phyloP scores from a whole-genome alignment of 176 grass and related monocot species.

The Lolium rigidum region DNA sequence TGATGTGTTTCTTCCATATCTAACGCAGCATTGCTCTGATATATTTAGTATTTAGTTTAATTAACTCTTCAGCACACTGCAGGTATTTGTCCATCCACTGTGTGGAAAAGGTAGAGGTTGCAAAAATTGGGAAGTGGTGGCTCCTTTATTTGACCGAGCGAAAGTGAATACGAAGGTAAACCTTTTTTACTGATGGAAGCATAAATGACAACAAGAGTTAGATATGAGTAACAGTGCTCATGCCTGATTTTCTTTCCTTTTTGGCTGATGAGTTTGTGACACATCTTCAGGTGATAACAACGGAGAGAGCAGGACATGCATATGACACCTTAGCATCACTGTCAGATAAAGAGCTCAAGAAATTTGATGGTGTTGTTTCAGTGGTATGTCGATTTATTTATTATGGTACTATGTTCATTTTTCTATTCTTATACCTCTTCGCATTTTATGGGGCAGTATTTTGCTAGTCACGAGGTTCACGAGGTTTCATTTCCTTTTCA shows the following conservation, averaged over 20 bases:
- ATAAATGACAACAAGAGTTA: not conserved
- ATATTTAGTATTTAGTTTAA: constrained; percentile 2
- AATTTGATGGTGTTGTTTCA: constrained; percentile 84
- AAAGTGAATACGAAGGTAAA: constrained; percentile 82
- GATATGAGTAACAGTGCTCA: not conserved
- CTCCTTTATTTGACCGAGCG: constrained; percentile 76
- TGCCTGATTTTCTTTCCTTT: not conserved
- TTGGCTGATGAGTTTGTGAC: constrained; percentile 12
- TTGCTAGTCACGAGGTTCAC: constrained; percentile 11
- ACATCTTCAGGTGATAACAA: constrained; percentile 73
- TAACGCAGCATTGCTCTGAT: constrained; percentile 12
- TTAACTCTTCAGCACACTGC: constrained; percentile 27
- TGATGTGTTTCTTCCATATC: constrained; percentile 15
- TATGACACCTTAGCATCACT: constrained; percentile 70
- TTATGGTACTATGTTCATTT: not conserved
- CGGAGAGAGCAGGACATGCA: constrained; percentile 89
- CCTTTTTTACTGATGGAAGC: constrained; percentile 22
- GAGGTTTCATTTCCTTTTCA: constrained; percentile 32
- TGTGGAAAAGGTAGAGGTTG: constrained; percentile 87
- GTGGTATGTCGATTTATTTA: constrained; percentile 70
- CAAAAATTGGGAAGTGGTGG: constrained; percentile 77
- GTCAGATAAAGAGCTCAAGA: constrained; percentile 73
- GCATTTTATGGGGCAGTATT: not conserved
- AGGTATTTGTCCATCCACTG: constrained; percentile 96
- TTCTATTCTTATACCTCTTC: constrained; percentile 26